phyloP scores from a whole-genome alignment of 1,284 basidiomycete species.

The Puccinia hordei region DNA sequence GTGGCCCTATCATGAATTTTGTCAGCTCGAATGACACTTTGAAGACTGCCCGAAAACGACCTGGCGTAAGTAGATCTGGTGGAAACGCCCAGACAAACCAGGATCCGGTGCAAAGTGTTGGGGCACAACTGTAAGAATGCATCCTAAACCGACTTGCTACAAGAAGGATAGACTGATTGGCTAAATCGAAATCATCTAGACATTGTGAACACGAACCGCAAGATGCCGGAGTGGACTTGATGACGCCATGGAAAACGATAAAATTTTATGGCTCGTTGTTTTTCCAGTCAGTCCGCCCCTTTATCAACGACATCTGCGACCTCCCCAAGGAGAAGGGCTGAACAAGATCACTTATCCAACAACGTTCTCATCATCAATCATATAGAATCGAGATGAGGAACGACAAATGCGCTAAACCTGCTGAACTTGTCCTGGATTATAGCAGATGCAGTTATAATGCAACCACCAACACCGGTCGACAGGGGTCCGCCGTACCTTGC shows the following conservation, averaged over 20 bases:
- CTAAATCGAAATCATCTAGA: neutral
- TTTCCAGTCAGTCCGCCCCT: constrained; percentile 17
- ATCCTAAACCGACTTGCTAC: no score
- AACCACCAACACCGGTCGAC: constrained; percentile 14
- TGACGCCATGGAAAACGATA: constrained; percentile 20
- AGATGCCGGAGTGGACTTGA: neutral
- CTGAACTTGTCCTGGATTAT: constrained; percentile 38
- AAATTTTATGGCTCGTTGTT: constrained; percentile 39
- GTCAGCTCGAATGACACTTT: constrained; percentile 28
- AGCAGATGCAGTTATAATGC: constrained; percentile 39
- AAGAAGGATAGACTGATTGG: neutral
- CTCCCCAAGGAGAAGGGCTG: neutral
- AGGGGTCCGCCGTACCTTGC: constrained; percentile 29
- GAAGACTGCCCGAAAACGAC: neutral
- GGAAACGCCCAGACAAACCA: neutral
- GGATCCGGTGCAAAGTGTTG: constrained; percentile 32
- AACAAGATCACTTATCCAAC: neutral
- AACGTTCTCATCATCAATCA: no score
- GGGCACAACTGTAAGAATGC: constrained; percentile 27
- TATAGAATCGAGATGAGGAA: constrained; percentile 22
- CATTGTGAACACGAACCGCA: constrained; percentile 18
- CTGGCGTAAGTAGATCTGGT: neutral
- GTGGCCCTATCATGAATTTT: constrained; percentile 34
- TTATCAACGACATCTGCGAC: neutral
- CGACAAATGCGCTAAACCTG: constrained; percentile 24